Percentiles rank a stretch among this genome's conserved stretches.
phyloP scores from a whole-genome alignment of 2,329 filamentous ascomycete species.

The Neonectria ditissima region DNA sequence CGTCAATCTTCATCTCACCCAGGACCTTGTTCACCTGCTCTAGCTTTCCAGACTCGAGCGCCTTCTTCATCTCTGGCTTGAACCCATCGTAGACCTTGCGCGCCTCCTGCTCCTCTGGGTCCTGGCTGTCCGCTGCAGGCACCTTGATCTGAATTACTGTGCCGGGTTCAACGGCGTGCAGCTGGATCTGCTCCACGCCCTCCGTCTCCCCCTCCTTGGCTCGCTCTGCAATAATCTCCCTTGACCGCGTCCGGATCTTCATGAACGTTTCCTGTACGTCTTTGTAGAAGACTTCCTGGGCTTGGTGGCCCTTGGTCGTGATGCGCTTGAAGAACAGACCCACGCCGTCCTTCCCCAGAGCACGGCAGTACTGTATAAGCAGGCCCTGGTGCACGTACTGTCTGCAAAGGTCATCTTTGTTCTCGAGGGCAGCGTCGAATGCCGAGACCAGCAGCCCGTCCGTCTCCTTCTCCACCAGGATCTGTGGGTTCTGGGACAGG shows the following conservation, averaged over 20 bases:
- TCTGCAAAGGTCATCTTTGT: constrained; percentile 79
- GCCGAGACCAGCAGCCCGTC: constrained; percentile 92
- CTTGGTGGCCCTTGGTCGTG: constrained; percentile 88
- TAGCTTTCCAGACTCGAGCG: constrained; percentile 87
- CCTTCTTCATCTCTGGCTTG: constrained; percentile 81
- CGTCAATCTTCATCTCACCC: constrained; percentile 87
- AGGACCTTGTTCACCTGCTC: constrained; percentile 72
- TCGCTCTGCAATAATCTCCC: constrained; percentile 73
- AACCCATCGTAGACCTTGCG: constrained; percentile 87
- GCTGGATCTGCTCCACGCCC: constrained; percentile 94
- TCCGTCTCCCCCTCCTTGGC: constrained; percentile 66
- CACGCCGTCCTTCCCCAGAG: constrained; percentile 88
- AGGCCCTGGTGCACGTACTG: constrained; percentile 95
- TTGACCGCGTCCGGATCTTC: constrained; percentile 81
- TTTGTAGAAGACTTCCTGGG: constrained; percentile 89
- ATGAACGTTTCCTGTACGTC: constrained; percentile 91
- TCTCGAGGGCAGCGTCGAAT: constrained; percentile 86
- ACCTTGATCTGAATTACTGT: constrained; percentile 92
- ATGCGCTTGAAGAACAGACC: constrained; percentile 96
- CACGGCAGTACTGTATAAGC: constrained; percentile 93
- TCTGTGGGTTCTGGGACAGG: constrained; percentile 80
- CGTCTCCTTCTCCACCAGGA: constrained; percentile 86
- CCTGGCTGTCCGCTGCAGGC: constrained; percentile 75
- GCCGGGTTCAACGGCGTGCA: constrained; percentile 94
- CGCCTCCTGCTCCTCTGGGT: constrained; percentile 72